Base-by-base conservation (phyloP, 805 yeast genomes). In the Metschnikowia peoriensis region DNA sequence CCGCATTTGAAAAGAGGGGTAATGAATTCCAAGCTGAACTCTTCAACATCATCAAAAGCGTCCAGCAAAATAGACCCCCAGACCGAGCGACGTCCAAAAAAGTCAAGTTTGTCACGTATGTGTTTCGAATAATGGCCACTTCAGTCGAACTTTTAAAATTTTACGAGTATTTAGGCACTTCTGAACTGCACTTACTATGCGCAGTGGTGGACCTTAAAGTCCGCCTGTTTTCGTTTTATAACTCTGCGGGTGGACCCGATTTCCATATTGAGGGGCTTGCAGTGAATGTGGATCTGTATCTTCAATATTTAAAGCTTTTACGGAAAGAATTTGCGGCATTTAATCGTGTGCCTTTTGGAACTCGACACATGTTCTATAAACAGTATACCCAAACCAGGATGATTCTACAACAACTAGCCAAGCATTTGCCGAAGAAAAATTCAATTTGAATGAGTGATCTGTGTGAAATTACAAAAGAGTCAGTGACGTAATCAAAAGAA, bases 101-200 rank as follows among this genome's bases (percentile, higher is more conserved):
- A 42, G 32, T 48, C 39, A 16, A 8, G 27, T 38, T 11, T 16
- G n/a, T 27, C 1, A 9, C 42, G 11, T 2, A 38, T n/a, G 16
- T 48, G 39, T 48, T 42, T 17, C 39, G 29, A 2, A 9, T 17
- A 2, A 48, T 48, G 51, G 44, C n/a, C 15, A 28, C 29, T 7
- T 48, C 51, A 8, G 32, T 48, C 32, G 51, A 48, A 15, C 47
- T 48, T 29, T 29, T 48, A 22, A 48, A 42, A 29, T 43, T 42
- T 47, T 48, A 43, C 41, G 47, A 48, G 22, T 28, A 6, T 3
- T 28, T 9, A 28, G 47, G 38, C 8, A n/a, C 5, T 5, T 22
- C 29, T 2, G 47, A 43, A 3, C 42, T 43, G 3, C 51, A 48
- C 37, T 37, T 42, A 9, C 17, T 48, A 7, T 48, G 40, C 22